Conservation (phyloP, 2,329 filamentous ascomycete genomes). For the Calonectria leucothoes region DNA sequence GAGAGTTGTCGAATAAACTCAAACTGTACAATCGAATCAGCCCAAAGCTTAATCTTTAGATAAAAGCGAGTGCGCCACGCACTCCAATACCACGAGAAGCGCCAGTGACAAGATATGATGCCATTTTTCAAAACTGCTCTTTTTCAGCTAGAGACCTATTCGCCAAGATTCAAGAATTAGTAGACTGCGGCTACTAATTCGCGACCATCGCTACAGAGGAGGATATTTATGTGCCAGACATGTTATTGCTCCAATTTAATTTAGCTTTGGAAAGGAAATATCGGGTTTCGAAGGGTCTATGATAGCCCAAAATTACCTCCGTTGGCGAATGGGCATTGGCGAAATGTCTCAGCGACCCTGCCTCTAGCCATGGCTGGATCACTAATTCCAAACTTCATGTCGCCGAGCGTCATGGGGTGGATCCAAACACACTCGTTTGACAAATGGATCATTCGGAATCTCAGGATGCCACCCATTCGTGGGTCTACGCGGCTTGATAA, state of each 20-base stretch:
- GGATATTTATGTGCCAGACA: not conserved
- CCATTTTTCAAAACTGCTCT: not conserved
- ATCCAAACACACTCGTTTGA: not conserved
- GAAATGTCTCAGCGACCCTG: not conserved
- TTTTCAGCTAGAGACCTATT: not conserved
- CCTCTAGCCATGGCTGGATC: not conserved
- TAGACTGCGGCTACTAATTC: not conserved
- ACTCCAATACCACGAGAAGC: slow-evolving; percentile 27
- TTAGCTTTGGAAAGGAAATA: not conserved
- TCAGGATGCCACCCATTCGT: not conserved
- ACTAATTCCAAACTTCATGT: not conserved
- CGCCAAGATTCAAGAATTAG: not conserved
- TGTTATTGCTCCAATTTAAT: too few relatives aligned
- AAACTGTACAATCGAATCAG: slow-evolving; percentile 15
- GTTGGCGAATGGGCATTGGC: too few relatives aligned
- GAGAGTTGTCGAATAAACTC: slow-evolving; percentile 56
- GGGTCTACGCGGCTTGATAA: not conserved
- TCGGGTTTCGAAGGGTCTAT: not conserved
- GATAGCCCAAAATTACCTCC: too few relatives aligned
- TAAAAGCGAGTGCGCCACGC: not conserved
- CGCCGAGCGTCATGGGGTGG: not conserved
- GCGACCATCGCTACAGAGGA: not conserved
- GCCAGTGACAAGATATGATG: slow-evolving; percentile 27
- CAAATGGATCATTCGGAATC: not conserved
- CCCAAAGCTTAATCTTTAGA: too few relatives aligned